phyloP scores from a whole-genome alignment of 305 asterid genomes.

The Fraxinus baroniana region DNA sequence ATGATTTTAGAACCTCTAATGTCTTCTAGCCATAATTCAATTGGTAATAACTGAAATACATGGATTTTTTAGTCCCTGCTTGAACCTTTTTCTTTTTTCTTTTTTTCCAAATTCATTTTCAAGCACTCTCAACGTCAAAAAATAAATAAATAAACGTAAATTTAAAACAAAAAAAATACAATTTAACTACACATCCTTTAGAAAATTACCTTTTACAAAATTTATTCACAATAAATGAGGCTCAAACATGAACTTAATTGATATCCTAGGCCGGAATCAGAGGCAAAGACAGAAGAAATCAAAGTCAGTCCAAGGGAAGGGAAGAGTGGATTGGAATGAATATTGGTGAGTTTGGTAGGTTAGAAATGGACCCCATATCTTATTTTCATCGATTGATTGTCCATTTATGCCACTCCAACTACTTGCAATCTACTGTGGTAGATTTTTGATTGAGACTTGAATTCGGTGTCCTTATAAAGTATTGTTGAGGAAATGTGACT shows the following conservation, averaged over 20 bases:
- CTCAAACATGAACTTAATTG: neutral
- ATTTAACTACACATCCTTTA: neutral
- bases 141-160: too few relatives aligned
- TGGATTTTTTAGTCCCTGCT: neutral
- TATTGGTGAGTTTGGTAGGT: neutral
- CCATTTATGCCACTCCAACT: neutral
- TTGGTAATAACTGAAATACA: neutral
- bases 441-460: neutral
- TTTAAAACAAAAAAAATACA: too few relatives aligned
- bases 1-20: neutral
- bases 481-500: neutral
- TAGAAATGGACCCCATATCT: conserved; percentile 1
- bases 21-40: neutral
- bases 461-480: neutral
- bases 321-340: neutral
- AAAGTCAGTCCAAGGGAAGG: neutral
- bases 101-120: too few relatives aligned
- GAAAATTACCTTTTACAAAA: too few relatives aligned
- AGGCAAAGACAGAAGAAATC: neutral
- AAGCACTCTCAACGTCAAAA: neutral
- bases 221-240: neutral
- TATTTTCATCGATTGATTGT: neutral
- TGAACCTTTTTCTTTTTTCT: too few relatives aligned
- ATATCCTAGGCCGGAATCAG: neutral
- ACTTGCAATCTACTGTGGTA: neutral